phyloP scores from a whole-genome alignment of 140 eudicot species.

The Senecio squalidus region DNA sequence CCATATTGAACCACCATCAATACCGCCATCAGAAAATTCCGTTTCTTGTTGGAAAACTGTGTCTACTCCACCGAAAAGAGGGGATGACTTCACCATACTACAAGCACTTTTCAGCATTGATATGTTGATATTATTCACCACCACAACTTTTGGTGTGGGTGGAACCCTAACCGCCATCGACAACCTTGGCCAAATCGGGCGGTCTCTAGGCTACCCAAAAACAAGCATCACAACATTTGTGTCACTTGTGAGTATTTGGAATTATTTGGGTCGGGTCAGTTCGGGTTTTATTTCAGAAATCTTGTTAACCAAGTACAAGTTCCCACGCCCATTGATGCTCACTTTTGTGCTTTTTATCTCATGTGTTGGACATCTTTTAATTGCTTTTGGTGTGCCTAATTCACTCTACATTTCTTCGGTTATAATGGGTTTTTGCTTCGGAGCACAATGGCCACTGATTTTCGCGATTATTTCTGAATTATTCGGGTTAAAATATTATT shows the following conservation, averaged over 20 bases:
- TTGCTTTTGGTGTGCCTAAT: constrained; percentile 27
- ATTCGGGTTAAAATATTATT: constrained; percentile 28
- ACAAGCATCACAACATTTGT: constrained; percentile 18
- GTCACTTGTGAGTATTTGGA: constrained; percentile 29
- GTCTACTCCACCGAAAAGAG: constrained; percentile 17
- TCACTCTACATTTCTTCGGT: constrained; percentile 24
- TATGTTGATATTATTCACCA: constrained; percentile 19
- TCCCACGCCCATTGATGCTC: constrained; percentile 28
- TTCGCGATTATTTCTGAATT: constrained; percentile 20
- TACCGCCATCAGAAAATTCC: neutral
- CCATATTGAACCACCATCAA: neutral
- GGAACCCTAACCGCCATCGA: constrained; percentile 31
- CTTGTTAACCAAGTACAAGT: constrained; percentile 20
- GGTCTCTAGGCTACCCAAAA: constrained; percentile 24
- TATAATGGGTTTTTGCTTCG: constrained; percentile 25
- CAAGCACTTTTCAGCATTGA: constrained; percentile 28
- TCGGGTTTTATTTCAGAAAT: constrained; percentile 23
- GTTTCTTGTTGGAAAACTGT: constrained; percentile 15
- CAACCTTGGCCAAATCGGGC: constrained; percentile 26
- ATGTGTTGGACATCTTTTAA: constrained; percentile 23
- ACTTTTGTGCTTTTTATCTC: constrained; percentile 22
- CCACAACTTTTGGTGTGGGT: constrained; percentile 25
- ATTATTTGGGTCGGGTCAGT: constrained; percentile 26
- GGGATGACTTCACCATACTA: constrained; percentile 25
- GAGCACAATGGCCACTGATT: constrained; percentile 30